Evolutionary conservation across 164 flowering plant genomes (phyloP).

Genomic region (Tetracentron sinense): DNA sequence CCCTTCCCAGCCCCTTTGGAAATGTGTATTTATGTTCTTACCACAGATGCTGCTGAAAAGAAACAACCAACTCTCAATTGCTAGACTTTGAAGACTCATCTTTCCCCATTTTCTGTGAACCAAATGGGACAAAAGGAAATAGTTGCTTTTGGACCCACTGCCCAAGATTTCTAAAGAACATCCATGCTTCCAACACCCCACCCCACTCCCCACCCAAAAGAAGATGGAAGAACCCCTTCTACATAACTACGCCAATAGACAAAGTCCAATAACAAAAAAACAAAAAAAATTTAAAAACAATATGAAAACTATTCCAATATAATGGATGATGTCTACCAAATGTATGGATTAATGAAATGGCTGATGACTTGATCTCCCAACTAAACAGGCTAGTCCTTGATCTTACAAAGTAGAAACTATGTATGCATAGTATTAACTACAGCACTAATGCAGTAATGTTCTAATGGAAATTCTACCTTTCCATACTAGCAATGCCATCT

Average conservation of each 20-base stretch:
- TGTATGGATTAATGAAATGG: no score
- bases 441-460: not conserved
- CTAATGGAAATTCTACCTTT: not conserved
- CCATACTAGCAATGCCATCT: not conserved
- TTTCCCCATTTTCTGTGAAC: not conserved
- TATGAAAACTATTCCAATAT: no score
- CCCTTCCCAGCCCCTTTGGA: no score
- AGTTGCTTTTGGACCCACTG: not conserved
- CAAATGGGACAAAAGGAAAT: not conserved
- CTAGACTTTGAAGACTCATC: not conserved
- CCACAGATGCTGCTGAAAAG: no score
- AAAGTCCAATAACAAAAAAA: no score
- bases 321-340: no score
- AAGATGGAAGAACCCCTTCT: no score
- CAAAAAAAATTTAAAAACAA: no score
- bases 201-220: no score
- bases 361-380: not conserved
- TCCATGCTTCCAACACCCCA: not conserved
- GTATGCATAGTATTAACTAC: not conserved
- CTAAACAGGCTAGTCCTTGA: not conserved
- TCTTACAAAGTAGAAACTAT: not conserved
- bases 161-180: not conserved
- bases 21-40: no score
- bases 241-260: no score
- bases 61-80: not conserved